A percentile compares a stretch with the other conserved stretches of the same genome.
Conservation (phyloP, 2,329 filamentous ascomycete genomes). For the Aspergillus persii region DNA sequence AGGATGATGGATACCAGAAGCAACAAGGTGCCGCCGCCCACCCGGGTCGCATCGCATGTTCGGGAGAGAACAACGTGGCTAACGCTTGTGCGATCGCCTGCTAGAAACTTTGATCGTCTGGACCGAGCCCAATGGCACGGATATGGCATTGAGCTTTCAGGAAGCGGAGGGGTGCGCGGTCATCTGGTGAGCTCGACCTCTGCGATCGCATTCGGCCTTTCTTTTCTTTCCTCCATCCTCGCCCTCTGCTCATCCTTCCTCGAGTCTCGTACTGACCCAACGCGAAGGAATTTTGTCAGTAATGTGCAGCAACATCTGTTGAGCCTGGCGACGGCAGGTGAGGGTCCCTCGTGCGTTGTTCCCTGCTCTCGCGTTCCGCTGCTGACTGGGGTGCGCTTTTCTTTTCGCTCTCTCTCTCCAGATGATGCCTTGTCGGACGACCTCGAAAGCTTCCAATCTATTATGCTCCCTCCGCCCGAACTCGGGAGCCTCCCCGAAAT, state of each 20-base stretch:
- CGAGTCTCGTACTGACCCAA: constrained; percentile 19
- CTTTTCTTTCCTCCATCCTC: background rate
- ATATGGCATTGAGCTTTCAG: constrained; percentile 98
- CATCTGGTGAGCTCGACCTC: constrained; percentile 67
- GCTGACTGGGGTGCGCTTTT: background rate
- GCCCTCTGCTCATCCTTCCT: no score
- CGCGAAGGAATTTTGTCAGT: constrained; percentile 80
- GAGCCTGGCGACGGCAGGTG: constrained; percentile 61
- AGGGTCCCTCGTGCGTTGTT: constrained; percentile 2
- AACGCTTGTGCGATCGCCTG: constrained; percentile 23
- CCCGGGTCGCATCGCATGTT: constrained; percentile 14
- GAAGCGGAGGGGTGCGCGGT: constrained; percentile 89
- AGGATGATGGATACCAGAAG: constrained; percentile 96
- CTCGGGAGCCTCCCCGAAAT: constrained; percentile 82
- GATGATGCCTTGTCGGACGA: constrained; percentile 91
- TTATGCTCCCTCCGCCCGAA: constrained; percentile 74
- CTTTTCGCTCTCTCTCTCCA: constrained; percentile 29
- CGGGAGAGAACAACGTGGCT: constrained; percentile 7
- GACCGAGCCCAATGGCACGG: constrained; percentile 86
- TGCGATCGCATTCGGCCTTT: constrained; percentile 23
- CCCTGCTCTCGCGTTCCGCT: background rate
- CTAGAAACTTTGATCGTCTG: constrained; percentile 95
- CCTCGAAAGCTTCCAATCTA: constrained; percentile 67
- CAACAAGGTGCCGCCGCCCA: constrained; percentile 71
- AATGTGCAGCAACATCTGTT: constrained; percentile 75